Evolutionary conservation across 768 basidiomycete species (phyloP).

Genomic region (Podaxis carcinomalis): DNA sequence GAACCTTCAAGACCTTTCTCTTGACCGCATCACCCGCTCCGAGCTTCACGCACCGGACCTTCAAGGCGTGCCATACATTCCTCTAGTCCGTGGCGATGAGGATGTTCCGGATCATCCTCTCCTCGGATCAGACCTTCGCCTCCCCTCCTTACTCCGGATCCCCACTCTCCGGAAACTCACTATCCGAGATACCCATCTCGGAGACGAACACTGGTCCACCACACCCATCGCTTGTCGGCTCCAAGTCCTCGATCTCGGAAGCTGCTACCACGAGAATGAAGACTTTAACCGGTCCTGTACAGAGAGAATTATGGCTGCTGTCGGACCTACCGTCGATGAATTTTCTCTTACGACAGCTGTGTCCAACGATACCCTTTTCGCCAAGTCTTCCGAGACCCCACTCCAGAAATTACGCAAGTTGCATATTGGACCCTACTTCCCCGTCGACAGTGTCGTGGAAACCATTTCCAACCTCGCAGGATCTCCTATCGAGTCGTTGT

Average conservation of each 20-base stretch:
- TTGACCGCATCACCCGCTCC: conserved; percentile 66
- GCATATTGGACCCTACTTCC: conserved; percentile 60
- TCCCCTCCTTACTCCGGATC: conserved; percentile 64
- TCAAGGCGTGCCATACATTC: conserved; percentile 49
- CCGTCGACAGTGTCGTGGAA: conserved; percentile 54
- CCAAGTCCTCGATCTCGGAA: conserved; percentile 53
- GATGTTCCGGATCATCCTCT: conserved; percentile 53
- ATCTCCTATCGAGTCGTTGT: conserved; percentile 54
- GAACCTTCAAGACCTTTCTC: conserved; percentile 48
- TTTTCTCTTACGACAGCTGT: conserved; percentile 50
- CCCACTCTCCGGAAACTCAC: conserved; percentile 56
- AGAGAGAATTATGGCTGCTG: conserved; percentile 57
- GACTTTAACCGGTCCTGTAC: conserved; percentile 51
- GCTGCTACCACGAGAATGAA: conserved; percentile 50
- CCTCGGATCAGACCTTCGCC: conserved; percentile 52
- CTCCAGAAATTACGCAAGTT: conserved; percentile 48
- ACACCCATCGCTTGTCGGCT: conserved; percentile 48
- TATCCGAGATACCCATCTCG: conserved; percentile 70
- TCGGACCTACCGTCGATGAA: conserved; percentile 50
- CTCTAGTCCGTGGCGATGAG: conserved; percentile 57
- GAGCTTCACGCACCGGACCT: conserved; percentile 60
- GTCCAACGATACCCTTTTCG: conserved; percentile 33
- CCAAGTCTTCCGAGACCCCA: conserved; percentile 39
- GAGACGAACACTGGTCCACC: conserved; percentile 53
- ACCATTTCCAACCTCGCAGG: conserved; percentile 55